phyloP scores from a whole-genome alignment of 169 alveolate species.

The Cryptosporidium xiaoi region DNA sequence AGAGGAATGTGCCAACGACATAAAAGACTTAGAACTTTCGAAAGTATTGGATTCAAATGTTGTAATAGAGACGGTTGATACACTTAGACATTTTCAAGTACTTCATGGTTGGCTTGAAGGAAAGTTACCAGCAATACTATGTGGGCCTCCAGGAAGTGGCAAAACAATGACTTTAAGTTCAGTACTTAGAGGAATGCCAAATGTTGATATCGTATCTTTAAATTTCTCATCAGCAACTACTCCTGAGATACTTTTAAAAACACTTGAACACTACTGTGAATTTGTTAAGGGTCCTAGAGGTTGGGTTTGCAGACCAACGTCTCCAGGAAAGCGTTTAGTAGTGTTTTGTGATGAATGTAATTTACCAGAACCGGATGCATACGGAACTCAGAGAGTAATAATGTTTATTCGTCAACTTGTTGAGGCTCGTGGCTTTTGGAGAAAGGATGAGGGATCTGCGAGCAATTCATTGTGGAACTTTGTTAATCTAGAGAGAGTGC shows the following conservation, averaged over 20 bases:
- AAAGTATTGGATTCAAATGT: conserved; percentile 94
- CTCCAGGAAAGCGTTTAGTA: conserved; percentile 95
- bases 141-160: conserved; percentile 99
- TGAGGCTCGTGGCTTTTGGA: conserved; percentile 97
- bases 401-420: conserved; percentile 94
- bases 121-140: conserved; percentile 95
- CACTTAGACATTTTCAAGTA: conserved; percentile 94
- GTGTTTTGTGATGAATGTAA: conserved; percentile 98
- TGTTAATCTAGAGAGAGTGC: conserved; percentile 95
- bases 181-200: conserved; percentile 92
- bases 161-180: conserved; percentile 97
- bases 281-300: conserved; percentile 92
- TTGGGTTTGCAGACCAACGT: conserved; percentile 92
- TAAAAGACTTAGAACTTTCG: conserved; percentile 1
- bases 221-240: conserved; percentile 95
- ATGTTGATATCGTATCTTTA: conserved; percentile 94
- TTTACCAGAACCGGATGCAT: conserved; percentile 96
- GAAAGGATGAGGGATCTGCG: conserved; percentile 73
- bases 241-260: conserved; percentile 91
- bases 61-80: conserved; percentile 96
- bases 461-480: conserved; percentile 87
- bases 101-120: conserved; percentile 95
- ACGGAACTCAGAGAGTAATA: conserved; percentile 96
- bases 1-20: conserved; percentile 60
- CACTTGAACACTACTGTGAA: conserved; percentile 97